Base-by-base conservation (phyloP, 2,329 filamentous ascomycete genomes). In the Hortaea sp. region DNA sequence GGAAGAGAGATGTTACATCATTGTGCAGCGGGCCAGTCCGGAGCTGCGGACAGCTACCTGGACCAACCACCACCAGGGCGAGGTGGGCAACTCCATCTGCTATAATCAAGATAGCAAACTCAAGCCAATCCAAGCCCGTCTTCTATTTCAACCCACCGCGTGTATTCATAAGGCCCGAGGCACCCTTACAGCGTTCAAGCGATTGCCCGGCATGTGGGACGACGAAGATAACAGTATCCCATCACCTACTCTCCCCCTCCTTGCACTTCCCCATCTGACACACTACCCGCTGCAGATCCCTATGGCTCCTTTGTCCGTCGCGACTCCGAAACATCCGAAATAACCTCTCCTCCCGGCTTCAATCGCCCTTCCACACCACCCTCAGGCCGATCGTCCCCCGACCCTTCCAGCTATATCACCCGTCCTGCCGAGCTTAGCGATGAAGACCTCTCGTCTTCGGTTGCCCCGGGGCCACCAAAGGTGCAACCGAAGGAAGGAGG, bases 271-370 rank as follows among this genome's bases (percentile, higher is more conserved):
- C 32, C 32, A 35, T 20, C 32, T 35, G n/a, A 35, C n/a, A 9
- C 7, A 35, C 32, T 9, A 35, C 32, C 32, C 32, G 9, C 32
- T 9, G n/a, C n/a, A 35, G 32, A 35, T 35, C 90, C 90, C 5
- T 95, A 97, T 63, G 89, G 88, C 60, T 90, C 87, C 67, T 95
- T 94, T 71, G 86, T 92, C 66, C 84, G 85, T 59, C 81, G 86
- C 59, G 86, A 94, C 66, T 86, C 85, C 51, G 80, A 84, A 64
- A 76, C 80, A 40, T 87, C 83, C 29, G 83, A 83, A 30, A 49
- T 60, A 10, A 28, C 7, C 11, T 29, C 41, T 39, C 43, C 39
- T 40, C 29, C 32, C 37, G 13, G 29, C 30, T 44, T 79, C 61
- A 77, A 87, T 54, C 73, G 72, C 53, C 71, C 77, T 39, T 68